Conservation (phyloP, 2,329 filamentous ascomycete species). For the Tetracladium maxilliforme region DNA sequence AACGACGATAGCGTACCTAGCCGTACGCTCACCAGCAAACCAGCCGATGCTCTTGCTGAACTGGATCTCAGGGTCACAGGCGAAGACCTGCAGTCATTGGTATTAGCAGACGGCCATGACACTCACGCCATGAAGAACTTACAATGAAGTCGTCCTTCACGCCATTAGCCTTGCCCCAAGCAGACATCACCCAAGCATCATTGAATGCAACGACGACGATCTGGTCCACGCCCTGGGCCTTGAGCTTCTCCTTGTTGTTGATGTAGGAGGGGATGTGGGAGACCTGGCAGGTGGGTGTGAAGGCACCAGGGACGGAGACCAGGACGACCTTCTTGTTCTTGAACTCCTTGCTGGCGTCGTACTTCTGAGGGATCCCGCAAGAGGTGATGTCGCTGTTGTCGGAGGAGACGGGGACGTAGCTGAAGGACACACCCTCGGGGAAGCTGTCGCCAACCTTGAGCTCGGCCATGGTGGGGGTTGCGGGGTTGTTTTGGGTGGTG, state of each 20-base stretch:
- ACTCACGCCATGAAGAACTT: slow-evolving; percentile 11
- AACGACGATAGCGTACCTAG: slow-evolving; percentile 50
- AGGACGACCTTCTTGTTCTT: slow-evolving; percentile 57
- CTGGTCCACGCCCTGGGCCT: slow-evolving; percentile 52
- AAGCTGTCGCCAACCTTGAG: slow-evolving; percentile 74
- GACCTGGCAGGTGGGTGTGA: slow-evolving; percentile 56
- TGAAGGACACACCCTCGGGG: slow-evolving; percentile 69
- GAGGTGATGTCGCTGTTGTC: slow-evolving; percentile 54
- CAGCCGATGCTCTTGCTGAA: slow-evolving; percentile 55
- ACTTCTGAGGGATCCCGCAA: slow-evolving; percentile 67
- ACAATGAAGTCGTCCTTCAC: slow-evolving; percentile 50
- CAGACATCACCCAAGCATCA: slow-evolving; percentile 57
- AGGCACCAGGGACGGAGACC: slow-evolving; percentile 54
- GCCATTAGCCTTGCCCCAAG: slow-evolving; percentile 57
- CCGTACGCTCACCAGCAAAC: slow-evolving; percentile 44
- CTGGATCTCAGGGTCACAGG: slow-evolving; percentile 46
- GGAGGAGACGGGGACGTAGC: slow-evolving; percentile 63
- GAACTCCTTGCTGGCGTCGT: slow-evolving; percentile 67
- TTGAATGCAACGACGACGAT: slow-evolving; percentile 55
- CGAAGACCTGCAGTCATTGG: slow-evolving; percentile 35
- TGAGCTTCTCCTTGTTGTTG: slow-evolving; percentile 40
- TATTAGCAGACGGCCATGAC: slow-evolving; percentile 1
- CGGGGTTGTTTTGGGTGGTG: slow-evolving; percentile 1
- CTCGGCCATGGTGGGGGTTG: slow-evolving; percentile 33
- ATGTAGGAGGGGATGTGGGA: slow-evolving; percentile 57